Percentiles rank a stretch among this genome's conserved stretches.
Evolutionary conservation across 2,329 filamentous ascomycete species (phyloP).

Genomic region (Alternaria arbusti): DNA sequence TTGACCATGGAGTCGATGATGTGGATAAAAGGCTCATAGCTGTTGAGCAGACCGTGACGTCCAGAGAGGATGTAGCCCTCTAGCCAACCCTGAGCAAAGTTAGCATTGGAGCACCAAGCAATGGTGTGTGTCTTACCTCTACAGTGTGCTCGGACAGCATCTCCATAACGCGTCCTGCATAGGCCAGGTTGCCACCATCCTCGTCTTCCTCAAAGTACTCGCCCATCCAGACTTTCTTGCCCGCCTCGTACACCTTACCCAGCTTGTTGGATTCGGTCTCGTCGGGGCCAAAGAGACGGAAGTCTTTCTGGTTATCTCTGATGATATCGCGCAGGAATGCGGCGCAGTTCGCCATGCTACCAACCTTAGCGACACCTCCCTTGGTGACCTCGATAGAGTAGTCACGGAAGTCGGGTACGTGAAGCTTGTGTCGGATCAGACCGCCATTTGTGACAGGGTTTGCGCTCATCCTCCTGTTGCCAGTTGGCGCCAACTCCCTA

Average conservation of each 20-base stretch:
- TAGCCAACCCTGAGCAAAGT: slow-evolving; percentile 61
- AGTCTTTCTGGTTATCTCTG: slow-evolving; percentile 67
- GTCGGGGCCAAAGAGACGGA: slow-evolving; percentile 79
- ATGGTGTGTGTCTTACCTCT: slow-evolving; percentile 56
- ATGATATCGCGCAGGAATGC: slow-evolving; percentile 72
- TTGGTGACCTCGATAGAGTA: slow-evolving; percentile 70
- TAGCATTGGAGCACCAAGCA: slow-evolving; percentile 1
- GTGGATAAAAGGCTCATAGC: slow-evolving; percentile 83
- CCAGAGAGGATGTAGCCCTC: slow-evolving; percentile 80
- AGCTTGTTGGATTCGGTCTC: slow-evolving; percentile 86
- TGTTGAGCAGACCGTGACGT: slow-evolving; percentile 77
- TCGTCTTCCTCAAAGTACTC: slow-evolving; percentile 78
- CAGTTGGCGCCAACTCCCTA: slow-evolving; percentile 68
- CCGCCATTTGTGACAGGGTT: slow-evolving; percentile 80
- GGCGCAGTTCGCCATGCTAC: slow-evolving; percentile 75
- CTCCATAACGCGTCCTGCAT: slow-evolving; percentile 77
- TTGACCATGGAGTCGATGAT: slow-evolving; percentile 87
- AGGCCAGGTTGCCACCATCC: slow-evolving; percentile 75
- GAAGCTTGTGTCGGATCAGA: slow-evolving; percentile 68
- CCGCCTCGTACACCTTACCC: slow-evolving; percentile 71
- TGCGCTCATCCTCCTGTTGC: slow-evolving; percentile 74
- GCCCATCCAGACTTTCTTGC: slow-evolving; percentile 81
- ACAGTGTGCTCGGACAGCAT: slow-evolving; percentile 83
- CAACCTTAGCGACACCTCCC: slow-evolving; percentile 62
- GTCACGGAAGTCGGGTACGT: slow-evolving; percentile 72